phyloP scores from a whole-genome alignment of 352 stramenopile genomes.

The Globisporangium heterothallicum region DNA sequence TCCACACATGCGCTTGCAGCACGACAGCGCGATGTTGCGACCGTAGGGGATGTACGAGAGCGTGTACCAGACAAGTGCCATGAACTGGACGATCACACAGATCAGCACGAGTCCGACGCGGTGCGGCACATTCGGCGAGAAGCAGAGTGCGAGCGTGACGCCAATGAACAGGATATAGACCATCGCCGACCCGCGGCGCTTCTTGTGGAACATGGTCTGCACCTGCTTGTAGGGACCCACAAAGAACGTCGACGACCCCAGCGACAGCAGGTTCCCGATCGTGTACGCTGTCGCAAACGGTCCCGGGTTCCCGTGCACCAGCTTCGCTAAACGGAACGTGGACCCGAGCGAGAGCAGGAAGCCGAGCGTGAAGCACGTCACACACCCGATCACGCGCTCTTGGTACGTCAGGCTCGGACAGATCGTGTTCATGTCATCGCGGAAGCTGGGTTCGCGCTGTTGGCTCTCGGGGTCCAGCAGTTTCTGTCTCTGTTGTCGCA shows the following conservation, averaged over 20 bases:
- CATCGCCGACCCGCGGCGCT: slow-evolving; percentile 59
- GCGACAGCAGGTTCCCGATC: slow-evolving; percentile 77
- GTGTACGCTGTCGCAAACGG: slow-evolving; percentile 85
- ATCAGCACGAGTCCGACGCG: slow-evolving; percentile 67
- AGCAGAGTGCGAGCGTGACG: slow-evolving; percentile 72
- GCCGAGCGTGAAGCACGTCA: slow-evolving; percentile 76
- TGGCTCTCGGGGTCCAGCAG: slow-evolving; percentile 65
- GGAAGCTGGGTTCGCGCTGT: slow-evolving; percentile 25
- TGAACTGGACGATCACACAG: slow-evolving; percentile 71
- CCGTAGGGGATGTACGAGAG: slow-evolving; percentile 87
- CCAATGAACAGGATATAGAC: slow-evolving; percentile 80
- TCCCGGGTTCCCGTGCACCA: slow-evolving; percentile 69
- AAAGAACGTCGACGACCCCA: slow-evolving; percentile 84
- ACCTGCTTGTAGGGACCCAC: slow-evolving; percentile 77
- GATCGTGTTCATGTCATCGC: slow-evolving; percentile 27
- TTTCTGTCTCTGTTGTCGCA: slow-evolving; percentile 73
- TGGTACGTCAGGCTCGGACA: slow-evolving; percentile 81
- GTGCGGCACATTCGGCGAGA: slow-evolving; percentile 59
- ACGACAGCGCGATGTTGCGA: slow-evolving; percentile 55
- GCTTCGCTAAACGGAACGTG: slow-evolving; percentile 68
- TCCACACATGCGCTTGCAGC: slow-evolving; percentile 59
- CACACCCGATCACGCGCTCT: slow-evolving; percentile 75
- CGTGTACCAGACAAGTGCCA: slow-evolving; percentile 82
- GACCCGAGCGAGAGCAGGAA: slow-evolving; percentile 82
- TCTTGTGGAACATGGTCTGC: slow-evolving; percentile 80